Base-by-base conservation (phyloP, 169 alveolate genomes). In the Cryptosporidium ryanae region DNA sequence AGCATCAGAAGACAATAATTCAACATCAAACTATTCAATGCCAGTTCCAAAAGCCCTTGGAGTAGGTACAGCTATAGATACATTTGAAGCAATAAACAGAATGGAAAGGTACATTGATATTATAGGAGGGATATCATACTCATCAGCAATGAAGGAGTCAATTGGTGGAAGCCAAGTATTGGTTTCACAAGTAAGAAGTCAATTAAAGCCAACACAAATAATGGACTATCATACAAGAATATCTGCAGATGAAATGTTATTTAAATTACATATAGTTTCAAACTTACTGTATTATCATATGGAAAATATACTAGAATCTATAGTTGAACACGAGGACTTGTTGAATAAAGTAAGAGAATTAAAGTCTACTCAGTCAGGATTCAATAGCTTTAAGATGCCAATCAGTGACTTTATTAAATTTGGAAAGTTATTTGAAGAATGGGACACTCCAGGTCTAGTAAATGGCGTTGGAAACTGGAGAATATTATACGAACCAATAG, bases 401-500 rank as follows among this genome's bases (percentile, higher is more conserved):
- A 76, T 76, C 15, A 76, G 76, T n/a, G 71, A 76, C 32, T 76
- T 76, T 43, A 76, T 76, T 23, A 57, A 76, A 38, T 76, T 23
- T 50, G 87, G 87, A 18, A 61, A 76, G 64, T 43, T 76, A 48
- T 76, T 76, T 55, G 87, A 76, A 46, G 64, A 64, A 18, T 76
- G 87, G 87, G 87, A 76, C 63, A 76, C 76, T 27, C 87, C 87
- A 61, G 87, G 87, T 17, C n/a, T 76, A 15, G 71, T 61, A 6
- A 61, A 76, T 44, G 87, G 87, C 12, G 71, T 76, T 57, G 87
- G 87, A 18, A 76, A 76, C 59, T 76, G 87, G 87, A 76, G 87
- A 57, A 76, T 76, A 44, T 65, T 76, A 23, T 76, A 76, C 27
- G 87, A 76, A 46, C 87, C 87, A 38, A 76, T 76, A 23, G 87